A percentile compares a stretch with the other conserved stretches of the same genome.
Conservation (phyloP, 768 basidiomycete species). For the Russula compacta region DNA sequence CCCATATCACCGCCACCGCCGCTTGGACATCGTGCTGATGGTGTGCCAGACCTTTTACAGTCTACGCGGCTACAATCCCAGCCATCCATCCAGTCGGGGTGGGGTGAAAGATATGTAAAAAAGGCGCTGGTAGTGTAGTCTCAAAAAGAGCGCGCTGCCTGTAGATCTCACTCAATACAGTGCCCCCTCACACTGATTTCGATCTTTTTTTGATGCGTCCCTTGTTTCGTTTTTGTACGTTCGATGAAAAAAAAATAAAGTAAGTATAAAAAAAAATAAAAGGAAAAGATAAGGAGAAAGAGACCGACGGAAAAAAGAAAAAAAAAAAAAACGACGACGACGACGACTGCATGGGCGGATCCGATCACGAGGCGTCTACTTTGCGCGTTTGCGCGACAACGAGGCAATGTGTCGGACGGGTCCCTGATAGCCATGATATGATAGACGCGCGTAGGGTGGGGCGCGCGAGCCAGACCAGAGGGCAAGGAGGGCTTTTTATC, state of each 20-base stretch:
- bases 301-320: neutral
- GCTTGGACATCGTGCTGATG: slow-evolving; percentile 11
- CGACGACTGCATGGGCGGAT: neutral
- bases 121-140: too few species aligned
- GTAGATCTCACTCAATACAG: neutral
- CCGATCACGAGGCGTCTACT: slow-evolving; percentile 4
- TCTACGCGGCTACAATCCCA: neutral
- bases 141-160: neutral
- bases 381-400: neutral
- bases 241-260: slow-evolving; percentile 1
- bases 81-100: too few species aligned
- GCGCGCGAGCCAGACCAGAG: neutral
- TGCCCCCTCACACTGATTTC: neutral
- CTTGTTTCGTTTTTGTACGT: neutral
- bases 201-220: neutral
- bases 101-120: too few species aligned
- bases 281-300: too few species aligned
- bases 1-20: slow-evolving; percentile 12
- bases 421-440: neutral
- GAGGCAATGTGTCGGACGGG: neutral
- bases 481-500: neutral
- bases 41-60: neutral
- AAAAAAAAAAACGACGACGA: neutral
- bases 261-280: too few species aligned
- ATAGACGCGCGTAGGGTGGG: neutral